Evolutionary conservation across 176 grass and related monocot species (phyloP).

Genomic region (Carex kokanica): DNA sequence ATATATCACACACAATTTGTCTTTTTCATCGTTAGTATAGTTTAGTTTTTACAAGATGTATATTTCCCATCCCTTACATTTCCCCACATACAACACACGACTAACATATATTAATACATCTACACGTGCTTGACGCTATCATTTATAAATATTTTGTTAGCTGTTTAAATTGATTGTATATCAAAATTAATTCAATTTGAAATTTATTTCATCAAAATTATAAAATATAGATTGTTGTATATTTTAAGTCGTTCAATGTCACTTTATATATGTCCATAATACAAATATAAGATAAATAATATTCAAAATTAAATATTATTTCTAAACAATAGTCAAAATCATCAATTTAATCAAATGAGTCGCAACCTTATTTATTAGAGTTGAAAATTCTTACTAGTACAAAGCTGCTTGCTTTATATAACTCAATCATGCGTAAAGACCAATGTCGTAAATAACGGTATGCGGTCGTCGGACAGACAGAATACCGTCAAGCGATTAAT

Average conservation of each 20-base stretch:
- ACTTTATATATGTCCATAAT: too few relatives aligned
- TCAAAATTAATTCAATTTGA: neutral
- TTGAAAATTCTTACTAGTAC: too few relatives aligned
- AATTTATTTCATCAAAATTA: neutral
- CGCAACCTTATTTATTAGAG: neutral
- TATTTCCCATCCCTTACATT: too few relatives aligned
- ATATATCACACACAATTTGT: neutral
- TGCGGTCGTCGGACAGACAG: too few relatives aligned
- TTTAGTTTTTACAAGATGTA: neutral
- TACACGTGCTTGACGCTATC: neutral
- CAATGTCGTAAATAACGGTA: too few relatives aligned
- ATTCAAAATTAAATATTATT: too few relatives aligned
- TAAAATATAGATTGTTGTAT: neutral
- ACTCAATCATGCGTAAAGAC: too few relatives aligned
- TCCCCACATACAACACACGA: neutral
- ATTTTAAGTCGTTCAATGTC: neutral
- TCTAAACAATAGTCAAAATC: neutral
- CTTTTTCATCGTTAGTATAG: neutral
- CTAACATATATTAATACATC: neutral
- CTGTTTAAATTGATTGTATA: too few relatives aligned
- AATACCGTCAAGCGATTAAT: too few relatives aligned
- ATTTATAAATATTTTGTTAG: too few relatives aligned
- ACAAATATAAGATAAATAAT: too few relatives aligned
- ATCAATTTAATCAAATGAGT: neutral
- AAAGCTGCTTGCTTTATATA: too few relatives aligned